Evolutionary conservation across 352 stramenopile species (phyloP).

Genomic region (Peronospora belbahrii): DNA sequence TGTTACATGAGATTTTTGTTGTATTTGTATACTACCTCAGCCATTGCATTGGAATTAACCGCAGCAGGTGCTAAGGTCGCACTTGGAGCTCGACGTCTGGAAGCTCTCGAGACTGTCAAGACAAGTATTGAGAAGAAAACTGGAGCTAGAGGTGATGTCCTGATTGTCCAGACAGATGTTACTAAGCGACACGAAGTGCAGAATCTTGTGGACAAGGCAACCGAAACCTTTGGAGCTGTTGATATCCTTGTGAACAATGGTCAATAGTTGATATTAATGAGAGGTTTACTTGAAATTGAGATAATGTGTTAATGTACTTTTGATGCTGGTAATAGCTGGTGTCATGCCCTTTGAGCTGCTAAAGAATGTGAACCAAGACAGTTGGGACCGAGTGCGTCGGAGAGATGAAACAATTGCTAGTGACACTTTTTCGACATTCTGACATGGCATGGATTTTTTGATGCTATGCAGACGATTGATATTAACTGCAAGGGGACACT

Average conservation of each 20-base stretch:
- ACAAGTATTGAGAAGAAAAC: conserved; percentile 25
- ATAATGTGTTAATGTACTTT: background rate
- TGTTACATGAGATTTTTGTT: conserved; percentile 1
- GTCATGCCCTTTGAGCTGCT: conserved; percentile 91
- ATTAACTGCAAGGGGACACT: conserved; percentile 91
- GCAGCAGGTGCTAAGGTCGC: conserved; percentile 69
- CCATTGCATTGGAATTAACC: conserved; percentile 70
- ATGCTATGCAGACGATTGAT: conserved; percentile 64
- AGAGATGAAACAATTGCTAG: background rate
- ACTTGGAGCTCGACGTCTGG: conserved; percentile 67
- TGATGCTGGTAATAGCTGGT: conserved; percentile 36
- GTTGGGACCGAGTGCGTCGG: conserved; percentile 65
- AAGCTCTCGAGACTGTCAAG: conserved; percentile 44
- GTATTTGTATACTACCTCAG: conserved; percentile 4
- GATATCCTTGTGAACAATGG: conserved; percentile 89
- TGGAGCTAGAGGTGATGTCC: conserved; percentile 22
- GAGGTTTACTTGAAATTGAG: background rate
- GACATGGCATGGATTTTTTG: background rate
- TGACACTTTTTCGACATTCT: background rate
- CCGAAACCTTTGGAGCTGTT: conserved; percentile 54
- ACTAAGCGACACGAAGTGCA: conserved; percentile 64
- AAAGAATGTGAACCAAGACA: conserved; percentile 86
- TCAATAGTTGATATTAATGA: conserved; percentile 3
- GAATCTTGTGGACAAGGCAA: conserved; percentile 47
- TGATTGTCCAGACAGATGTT: conserved; percentile 53